phyloP scores from a whole-genome alignment of 1,284 basidiomycete genomes.

The Ceratobasidium sp. region DNA sequence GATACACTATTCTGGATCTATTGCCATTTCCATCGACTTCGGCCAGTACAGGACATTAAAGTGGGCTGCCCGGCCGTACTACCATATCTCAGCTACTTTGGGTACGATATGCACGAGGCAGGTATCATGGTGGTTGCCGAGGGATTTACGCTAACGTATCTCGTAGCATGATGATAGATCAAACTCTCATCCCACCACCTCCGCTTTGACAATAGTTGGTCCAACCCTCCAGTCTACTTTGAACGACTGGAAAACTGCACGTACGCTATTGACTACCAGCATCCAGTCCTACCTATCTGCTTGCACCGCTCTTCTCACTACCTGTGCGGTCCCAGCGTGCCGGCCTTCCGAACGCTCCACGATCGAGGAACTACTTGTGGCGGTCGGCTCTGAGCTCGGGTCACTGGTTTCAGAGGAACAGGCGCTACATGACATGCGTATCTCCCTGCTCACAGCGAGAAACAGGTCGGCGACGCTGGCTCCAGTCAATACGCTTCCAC shows the following conservation, averaged over 20 bases:
- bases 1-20: too few species aligned
- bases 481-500: not conserved
- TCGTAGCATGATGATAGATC: too few species aligned
- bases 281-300: not conserved
- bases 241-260: too few species aligned
- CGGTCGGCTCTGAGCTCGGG: not conserved
- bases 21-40: too few species aligned
- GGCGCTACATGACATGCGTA: not conserved
- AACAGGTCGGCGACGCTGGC: not conserved
- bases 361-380: not conserved
- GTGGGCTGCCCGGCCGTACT: too few species aligned
- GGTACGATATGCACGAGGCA: too few species aligned
- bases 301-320: not conserved
- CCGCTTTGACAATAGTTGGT: not conserved
- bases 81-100: too few species aligned
- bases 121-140: too few species aligned
- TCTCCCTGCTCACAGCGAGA: not conserved
- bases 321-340: not conserved
- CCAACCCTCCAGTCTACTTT: not conserved
- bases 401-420: not conserved
- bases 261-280: too few species aligned
- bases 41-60: too few species aligned
- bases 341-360: too few species aligned
- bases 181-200: not conserved
- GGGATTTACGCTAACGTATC: too few species aligned